Base-by-base conservation (phyloP, 1,139 yeast species). In the Ogataea hybrid region DNA sequence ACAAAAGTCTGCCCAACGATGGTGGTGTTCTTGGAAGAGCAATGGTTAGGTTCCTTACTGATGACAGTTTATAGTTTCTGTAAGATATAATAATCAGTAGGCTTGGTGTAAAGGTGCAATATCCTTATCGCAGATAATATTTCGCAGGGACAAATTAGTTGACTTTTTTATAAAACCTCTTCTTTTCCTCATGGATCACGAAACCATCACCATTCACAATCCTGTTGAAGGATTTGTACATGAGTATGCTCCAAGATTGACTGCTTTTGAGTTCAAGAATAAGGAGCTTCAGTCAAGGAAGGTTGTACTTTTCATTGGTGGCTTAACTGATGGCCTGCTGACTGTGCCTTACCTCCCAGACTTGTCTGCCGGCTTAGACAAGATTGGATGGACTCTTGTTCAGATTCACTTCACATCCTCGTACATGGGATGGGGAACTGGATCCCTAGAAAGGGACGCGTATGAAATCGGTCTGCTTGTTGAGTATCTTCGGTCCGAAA, bases 351-450 rank as follows among this genome's bases (percentile, higher is more conserved):
- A 84, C 55, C 64, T 80, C 4, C 67, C 73, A 57, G 35, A 58
- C 3, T 61, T 85, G 41, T 77, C 81, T 0, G 50, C 58, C 15
- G 62, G 62, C 0, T 52, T 75, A 16, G 70, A 68, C n/a, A 52
- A 61, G 9, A 49, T 58, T 2, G 68, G 68, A 2, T 85, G 89
- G 84, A 70, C 75, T 0, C 59, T 84, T 6, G 73, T 77, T 2
- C 88, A 85, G 55, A 70, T 80, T 4, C 63, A 78, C 39, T 62
- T 82, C 46, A 58, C 75, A 3, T 81, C 89, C 4, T 77, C 89
- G 2, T 78, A 73, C 53, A 51, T 53, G 7, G 92, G 92, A 0
- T 85, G 83, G 79, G 94, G 92, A 1, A 73, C 78, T 0, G 77
- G 83, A 0, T 74, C 82, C 1, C 64, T 86, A 44, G 65, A 66